These are phyloP conservation scores for Mycena maculata DNA, from an alignment of 768 basidiomycete species.

Conservation along the genomic window DNA sequence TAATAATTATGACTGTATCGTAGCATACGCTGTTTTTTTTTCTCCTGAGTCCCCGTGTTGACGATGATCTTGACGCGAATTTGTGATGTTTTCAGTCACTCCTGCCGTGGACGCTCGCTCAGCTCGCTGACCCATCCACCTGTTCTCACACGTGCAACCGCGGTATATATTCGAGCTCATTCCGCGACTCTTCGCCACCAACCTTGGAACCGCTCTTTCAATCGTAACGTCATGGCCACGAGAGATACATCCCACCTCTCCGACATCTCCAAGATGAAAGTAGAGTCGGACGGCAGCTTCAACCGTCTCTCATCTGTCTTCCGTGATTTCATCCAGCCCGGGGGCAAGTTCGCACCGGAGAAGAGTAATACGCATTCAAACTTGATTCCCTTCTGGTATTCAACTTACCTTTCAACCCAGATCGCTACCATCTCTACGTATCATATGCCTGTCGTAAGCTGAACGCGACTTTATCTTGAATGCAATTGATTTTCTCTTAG, in stretches of 20 bases:
- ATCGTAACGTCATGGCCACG: conserved; percentile 7
- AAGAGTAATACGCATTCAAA: conserved; percentile 54
- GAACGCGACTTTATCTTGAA: not conserved
- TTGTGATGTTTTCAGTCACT: too few relatives aligned
- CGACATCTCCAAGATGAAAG: conserved; percentile 59
- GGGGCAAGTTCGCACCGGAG: conserved; percentile 69
- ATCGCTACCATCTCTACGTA: conserved; percentile 78
- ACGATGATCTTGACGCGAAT: too few relatives aligned
- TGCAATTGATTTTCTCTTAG: conserved; percentile 46
- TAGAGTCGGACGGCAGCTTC: conserved; percentile 65
- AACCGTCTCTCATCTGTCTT: conserved; percentile 60
- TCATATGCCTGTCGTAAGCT: conserved; percentile 69
- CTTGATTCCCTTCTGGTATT: not conserved
- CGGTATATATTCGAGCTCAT: not conserved
- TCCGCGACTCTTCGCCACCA: not conserved
- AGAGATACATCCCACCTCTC: conserved; percentile 36
- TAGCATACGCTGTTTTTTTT: too few relatives aligned
- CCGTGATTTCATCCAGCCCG: conserved; percentile 58
- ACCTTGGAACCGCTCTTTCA: not conserved
- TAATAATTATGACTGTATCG: too few relatives aligned
- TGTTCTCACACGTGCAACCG: not conserved
- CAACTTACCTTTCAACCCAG: conserved; percentile 41
- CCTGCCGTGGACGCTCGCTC: too few relatives aligned
- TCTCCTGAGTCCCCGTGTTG: too few relatives aligned
- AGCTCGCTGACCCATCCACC: too few relatives aligned